Base-by-base conservation (phyloP, 371 early-diverging fungal genomes). In the Zychaea mexicana region DNA sequence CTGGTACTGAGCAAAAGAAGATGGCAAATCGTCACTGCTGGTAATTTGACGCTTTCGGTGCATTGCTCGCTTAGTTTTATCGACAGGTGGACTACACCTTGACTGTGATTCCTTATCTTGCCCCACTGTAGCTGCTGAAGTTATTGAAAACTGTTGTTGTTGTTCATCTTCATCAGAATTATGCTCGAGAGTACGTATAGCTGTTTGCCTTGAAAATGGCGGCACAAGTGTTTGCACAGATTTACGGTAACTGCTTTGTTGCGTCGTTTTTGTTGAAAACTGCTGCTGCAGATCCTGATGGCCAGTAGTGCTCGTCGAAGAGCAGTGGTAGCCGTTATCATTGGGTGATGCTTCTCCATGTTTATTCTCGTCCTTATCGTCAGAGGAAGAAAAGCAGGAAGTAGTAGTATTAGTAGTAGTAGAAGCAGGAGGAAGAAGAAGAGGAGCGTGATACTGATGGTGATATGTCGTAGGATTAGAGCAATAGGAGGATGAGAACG, bases 1-100 rank as follows among this genome's bases (percentile, higher is more conserved):
- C 13, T 27, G 32, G 19, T 21, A 24, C 22, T 49, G 49, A 1
- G 22, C 22, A 49, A 49, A 24, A 22, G 21, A 24, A 22, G 21
- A 49, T 2, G n/a, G n/a, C 24, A 49, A 19, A 24, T 49, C 49
- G 12, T 49, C 22, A 24, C 49, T 49, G n/a, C 49, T 49, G 8
- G 26, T 49, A 22, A 49, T 49, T 49, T 49, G 49, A 22, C 49
- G 49, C n/a, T 49, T 49, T 19, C 49, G 49, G n/a, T 49, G 49
- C 22, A 49, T 49, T 6, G 49, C 26, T 17, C 49, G 49, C 24
- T 22, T 2, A 19, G 9, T 19, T 49, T 49, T 49, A 22, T 49
- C n/a, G 9, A 49, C 49, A 22, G 24, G 2, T 9, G 22, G 22
- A 49, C n/a, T 17, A 22, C 6, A 1, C 2, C 28, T 49, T 24